Conservation (phyloP, 2,329 filamentous ascomycete genomes). For the Talaromyces sp. region DNA sequence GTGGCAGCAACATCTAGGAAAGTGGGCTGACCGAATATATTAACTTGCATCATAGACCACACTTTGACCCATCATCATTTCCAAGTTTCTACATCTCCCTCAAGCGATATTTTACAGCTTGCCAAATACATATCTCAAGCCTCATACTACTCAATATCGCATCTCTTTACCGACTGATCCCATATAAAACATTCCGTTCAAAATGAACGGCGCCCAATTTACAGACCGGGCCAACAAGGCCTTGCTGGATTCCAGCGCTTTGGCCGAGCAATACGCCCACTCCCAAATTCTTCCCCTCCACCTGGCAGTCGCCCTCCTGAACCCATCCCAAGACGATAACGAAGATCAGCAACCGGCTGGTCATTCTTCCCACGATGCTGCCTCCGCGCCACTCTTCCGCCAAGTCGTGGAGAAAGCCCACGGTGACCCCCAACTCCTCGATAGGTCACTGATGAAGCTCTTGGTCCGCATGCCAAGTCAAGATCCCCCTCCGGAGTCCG, state of each 20-base stretch:
- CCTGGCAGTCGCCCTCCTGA: constrained; percentile 65
- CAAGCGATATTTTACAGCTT: background rate
- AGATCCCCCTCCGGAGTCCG: constrained; percentile 88
- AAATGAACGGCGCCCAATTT: constrained; percentile 64
- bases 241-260: constrained; percentile 80
- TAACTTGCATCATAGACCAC: constrained; percentile 15
- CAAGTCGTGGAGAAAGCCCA: constrained; percentile 93
- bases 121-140: too few relatives aligned
- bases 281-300: constrained; percentile 89
- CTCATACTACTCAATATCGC: too few relatives aligned
- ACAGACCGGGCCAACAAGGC: constrained; percentile 91
- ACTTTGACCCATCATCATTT: background rate
- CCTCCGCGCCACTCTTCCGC: constrained; percentile 77
- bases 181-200: constrained; percentile 21
- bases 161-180: constrained; percentile 4
- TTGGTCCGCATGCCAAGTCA: constrained; percentile 91
- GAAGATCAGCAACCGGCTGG: constrained; percentile 72
- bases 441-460: constrained; percentile 85
- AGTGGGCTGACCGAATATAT: constrained; percentile 24
- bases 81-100: background rate
- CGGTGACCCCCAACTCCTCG: constrained; percentile 86
- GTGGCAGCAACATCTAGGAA: constrained; percentile 16
- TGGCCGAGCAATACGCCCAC: constrained; percentile 89
- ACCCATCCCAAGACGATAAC: constrained; percentile 58
- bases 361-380: constrained; percentile 66